Evolutionary conservation across 2,329 filamentous ascomycete species (phyloP).

Genomic region (Calonectria ilicicola): DNA sequence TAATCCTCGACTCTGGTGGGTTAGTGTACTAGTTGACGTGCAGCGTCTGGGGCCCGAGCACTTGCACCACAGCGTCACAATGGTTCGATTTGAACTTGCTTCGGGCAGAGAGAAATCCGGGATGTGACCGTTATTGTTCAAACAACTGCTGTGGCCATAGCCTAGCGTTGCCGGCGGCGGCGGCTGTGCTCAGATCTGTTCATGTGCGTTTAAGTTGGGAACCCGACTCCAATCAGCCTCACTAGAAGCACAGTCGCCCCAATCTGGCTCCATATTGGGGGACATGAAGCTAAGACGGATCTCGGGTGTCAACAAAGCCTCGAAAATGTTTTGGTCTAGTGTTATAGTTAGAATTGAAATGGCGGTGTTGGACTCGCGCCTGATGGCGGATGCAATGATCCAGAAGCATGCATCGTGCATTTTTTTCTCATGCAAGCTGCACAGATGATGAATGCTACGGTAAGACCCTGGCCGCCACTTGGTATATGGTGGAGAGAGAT

Average conservation of each 20-base stretch:
- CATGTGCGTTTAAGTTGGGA: not conserved
- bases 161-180: not conserved
- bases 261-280: not conserved
- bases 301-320: not conserved
- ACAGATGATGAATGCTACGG: constrained; percentile 16
- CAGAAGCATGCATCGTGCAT: constrained; percentile 17
- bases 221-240: not conserved
- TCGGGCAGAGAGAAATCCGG: constrained; percentile 7
- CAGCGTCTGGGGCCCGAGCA: constrained; percentile 23
- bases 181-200: constrained; percentile 1
- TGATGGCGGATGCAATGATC: constrained; percentile 5
- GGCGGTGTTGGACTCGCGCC: constrained; percentile 6
- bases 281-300: not conserved
- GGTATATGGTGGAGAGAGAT: constrained; percentile 8
- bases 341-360: not conserved
- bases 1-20: constrained; percentile 11
- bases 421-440: constrained; percentile 16
- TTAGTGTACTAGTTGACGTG: constrained; percentile 11
- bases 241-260: not conserved
- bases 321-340: not conserved
- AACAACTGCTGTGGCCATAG: not conserved
- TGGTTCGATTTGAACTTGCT: constrained; percentile 31
- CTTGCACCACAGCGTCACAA: constrained; percentile 12
- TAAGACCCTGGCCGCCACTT: constrained; percentile 1
- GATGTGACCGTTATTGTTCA: constrained; percentile 16